Evolutionary conservation across 495 filamentous ascomycete species (phyloP).

Genomic region (Cercophora sp.): DNA sequence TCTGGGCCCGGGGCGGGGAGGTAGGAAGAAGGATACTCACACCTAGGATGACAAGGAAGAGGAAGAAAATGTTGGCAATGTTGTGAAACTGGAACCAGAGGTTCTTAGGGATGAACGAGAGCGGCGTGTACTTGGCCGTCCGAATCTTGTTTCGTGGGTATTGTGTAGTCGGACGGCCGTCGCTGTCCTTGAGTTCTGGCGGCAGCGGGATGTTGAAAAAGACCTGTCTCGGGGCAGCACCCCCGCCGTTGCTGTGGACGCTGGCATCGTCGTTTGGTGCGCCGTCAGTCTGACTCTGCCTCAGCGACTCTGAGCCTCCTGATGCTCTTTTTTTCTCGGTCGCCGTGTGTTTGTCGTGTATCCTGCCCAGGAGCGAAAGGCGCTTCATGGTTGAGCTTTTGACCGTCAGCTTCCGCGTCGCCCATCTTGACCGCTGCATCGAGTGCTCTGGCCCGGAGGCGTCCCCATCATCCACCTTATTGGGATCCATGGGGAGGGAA

Average conservation of each 20-base stretch:
- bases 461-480: conserved; percentile 40
- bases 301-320: conserved; percentile 40
- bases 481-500: conserved; percentile 40
- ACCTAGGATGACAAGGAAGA: conserved; percentile 89
- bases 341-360: conserved; percentile 58
- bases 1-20: neutral
- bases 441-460: conserved; percentile 43
- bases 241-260: conserved; percentile 33
- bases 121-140: conserved; percentile 92
- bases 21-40: conserved; percentile 53
- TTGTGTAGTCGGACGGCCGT: conserved; percentile 63
- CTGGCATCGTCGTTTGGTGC: conserved; percentile 35
- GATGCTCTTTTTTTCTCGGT: conserved; percentile 75
- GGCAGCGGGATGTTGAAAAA: conserved; percentile 89
- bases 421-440: conserved; percentile 76
- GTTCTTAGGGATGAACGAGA: conserved; percentile 98
- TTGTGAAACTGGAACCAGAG: conserved; percentile 97
- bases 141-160: conserved; percentile 95
- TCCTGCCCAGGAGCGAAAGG: conserved; percentile 74
- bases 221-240: conserved; percentile 42
- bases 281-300: conserved; percentile 41
- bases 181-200: conserved; percentile 71
- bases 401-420: conserved; percentile 75
- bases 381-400: conserved; percentile 74
- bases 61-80: conserved; percentile 96